These are phyloP conservation scores for Brassica cretica DNA, from an alignment of 345 rosid genomes.

Conservation along the genomic window DNA sequence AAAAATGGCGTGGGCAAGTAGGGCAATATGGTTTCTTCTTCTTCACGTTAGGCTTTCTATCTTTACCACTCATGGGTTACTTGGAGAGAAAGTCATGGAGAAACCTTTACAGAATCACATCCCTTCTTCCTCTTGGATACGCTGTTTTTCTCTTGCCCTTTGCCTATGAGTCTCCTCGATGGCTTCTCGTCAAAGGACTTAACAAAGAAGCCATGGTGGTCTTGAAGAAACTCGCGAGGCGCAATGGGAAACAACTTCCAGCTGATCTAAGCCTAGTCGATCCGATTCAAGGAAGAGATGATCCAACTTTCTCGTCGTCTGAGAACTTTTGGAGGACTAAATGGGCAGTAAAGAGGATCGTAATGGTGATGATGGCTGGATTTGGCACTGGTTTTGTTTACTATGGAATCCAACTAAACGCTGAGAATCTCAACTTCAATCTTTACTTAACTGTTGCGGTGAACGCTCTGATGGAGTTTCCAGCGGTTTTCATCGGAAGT, in stretches of 20 bases:
- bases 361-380: conserved; percentile 54
- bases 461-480: conserved; percentile 77
- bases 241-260: conserved; percentile 56
- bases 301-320: not conserved
- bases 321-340: conserved; percentile 58
- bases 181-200: conserved; percentile 61
- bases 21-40: conserved; percentile 79
- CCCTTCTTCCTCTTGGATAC: conserved; percentile 56
- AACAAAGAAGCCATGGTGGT: conserved; percentile 55
- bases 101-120: conserved; percentile 47
- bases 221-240: conserved; percentile 46
- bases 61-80: conserved; percentile 61
- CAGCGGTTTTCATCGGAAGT: conserved; percentile 58
- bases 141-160: conserved; percentile 49
- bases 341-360: conserved; percentile 65
- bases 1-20: conserved; percentile 74
- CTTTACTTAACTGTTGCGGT: conserved; percentile 59
- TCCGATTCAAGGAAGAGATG: conserved; percentile 25
- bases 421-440: conserved; percentile 65
- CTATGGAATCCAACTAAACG: conserved; percentile 72
- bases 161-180: conserved; percentile 74
- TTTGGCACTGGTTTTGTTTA: conserved; percentile 73
- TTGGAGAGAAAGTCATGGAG: conserved; percentile 66
- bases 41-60: conserved; percentile 65
- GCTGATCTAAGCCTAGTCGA: conserved; percentile 41